Evolutionary conservation across 176 grass and related monocot species (phyloP).

Genomic region (Cymbopogon citratus): DNA sequence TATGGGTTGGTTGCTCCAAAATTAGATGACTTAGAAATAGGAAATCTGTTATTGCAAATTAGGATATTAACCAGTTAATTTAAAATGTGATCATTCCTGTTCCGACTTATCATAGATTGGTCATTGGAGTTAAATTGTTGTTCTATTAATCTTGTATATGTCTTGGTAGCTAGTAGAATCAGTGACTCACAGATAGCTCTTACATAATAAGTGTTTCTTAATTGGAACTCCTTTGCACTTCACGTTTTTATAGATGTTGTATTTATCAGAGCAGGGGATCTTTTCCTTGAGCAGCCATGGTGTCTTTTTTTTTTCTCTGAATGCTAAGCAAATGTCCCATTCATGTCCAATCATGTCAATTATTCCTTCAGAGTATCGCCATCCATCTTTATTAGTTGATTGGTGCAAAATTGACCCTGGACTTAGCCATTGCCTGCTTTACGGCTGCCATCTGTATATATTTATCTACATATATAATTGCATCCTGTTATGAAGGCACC

Average conservation of each 20-base stretch:
- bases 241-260: neutral
- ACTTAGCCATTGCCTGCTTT: constrained; percentile 11
- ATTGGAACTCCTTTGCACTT: neutral
- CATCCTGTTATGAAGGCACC: neutral
- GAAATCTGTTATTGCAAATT: neutral
- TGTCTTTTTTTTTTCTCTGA: neutral
- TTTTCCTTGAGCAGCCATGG: neutral
- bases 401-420: neutral
- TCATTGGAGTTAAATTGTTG: neutral
- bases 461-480: neutral
- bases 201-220: constrained; percentile 9
- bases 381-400: neutral
- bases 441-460: neutral
- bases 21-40: neutral
- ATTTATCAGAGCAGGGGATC: constrained; percentile 15
- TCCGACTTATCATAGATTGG: neutral
- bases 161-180: neutral
- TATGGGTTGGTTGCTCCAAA: neutral
- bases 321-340: neutral
- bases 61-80: neutral
- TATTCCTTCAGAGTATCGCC: neutral
- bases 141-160: neutral
- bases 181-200: neutral
- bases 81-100: neutral
- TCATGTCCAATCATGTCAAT: neutral